Evolutionary conservation across 768 basidiomycete genomes (phyloP), one percentile per base, ranked within the genome.

Genomic region (Hygrophorus pudorinus): DNA sequence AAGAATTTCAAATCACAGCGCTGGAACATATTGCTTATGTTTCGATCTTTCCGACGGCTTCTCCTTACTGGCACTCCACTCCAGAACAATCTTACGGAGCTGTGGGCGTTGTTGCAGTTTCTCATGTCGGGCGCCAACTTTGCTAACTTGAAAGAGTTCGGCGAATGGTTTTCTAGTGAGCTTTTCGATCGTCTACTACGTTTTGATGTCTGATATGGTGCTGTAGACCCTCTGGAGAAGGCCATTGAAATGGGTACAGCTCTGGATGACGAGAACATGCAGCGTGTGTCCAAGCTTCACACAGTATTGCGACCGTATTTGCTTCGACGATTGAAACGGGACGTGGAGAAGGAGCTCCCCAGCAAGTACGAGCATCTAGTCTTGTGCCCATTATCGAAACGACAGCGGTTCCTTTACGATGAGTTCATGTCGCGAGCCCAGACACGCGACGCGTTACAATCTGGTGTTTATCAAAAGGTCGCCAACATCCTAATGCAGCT

Each of bases 401-500:
- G 91, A 9, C 91, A 96, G 53, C 81, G 91, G n/a, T 90, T 88
- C 58, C 70, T 96, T 14, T 96, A 96, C 57, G 91, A 96, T 67
- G 91, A 94, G 58, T 94, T 94, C 66, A 92, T 96, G 90, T 73
- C 81, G 9, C 77, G 91, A 21, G 76, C 85, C 1, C 80, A 89
- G 42, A 96, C 91, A 2, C 75, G 76, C 21, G 78, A 82, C 49
- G 88, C 87, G 14, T 69, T 96, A 37, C 70, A 81, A 16, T 89
- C 90, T 2, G 93, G 92, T 3, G 72, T 86, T 2, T 89, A 89
- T 55, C 84, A 85, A 62, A 85, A 85, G 63, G 84, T 89, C 35
- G 86, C 86, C 53, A 99, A 99, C 58, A 81, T 94, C 45, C 75
- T 98, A 48, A 99, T 98, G 96, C 96, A 99, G 59, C 73, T 98